phyloP scores from a whole-genome alignment of 306 rosid species.

The Pterocarpus macrocarpus region DNA sequence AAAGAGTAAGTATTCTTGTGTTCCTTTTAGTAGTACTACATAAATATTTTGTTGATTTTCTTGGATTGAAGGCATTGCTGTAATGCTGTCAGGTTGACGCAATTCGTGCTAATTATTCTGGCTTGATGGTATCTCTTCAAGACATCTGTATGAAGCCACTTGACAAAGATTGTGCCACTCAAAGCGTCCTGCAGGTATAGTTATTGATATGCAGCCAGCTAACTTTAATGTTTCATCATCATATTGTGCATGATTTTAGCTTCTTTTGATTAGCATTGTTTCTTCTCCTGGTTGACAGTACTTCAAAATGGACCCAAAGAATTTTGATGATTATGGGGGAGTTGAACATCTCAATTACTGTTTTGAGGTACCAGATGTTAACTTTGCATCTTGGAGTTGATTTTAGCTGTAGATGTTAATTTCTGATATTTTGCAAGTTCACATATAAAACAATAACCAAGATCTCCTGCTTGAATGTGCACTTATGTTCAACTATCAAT shows the following conservation, averaged over 20 bases:
- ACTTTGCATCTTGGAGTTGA: slow-evolving; percentile 49
- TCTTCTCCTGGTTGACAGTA: slow-evolving; percentile 66
- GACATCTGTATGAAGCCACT: slow-evolving; percentile 98
- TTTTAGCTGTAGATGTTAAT: slow-evolving; percentile 17
- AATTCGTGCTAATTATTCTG: slow-evolving; percentile 81
- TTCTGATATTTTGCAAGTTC: slow-evolving; percentile 28
- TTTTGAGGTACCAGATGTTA: slow-evolving; percentile 74
- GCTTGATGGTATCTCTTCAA: slow-evolving; percentile 70
- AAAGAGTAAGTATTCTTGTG: slow-evolving; percentile 60
- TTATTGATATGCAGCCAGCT: slow-evolving; percentile 38
- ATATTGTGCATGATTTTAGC: slow-evolving; percentile 36
- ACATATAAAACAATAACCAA: slow-evolving; percentile 25
- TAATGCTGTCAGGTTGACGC: slow-evolving; percentile 80
- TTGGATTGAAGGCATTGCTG: slow-evolving; percentile 47
- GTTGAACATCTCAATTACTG: slow-evolving; percentile 91
- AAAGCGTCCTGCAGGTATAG: slow-evolving; percentile 89
- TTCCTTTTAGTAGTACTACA: slow-evolving; percentile 40
- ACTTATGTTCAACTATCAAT: slow-evolving; percentile 11
- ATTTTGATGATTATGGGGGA: slow-evolving; percentile 84
- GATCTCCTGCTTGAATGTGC: slow-evolving; percentile 37
- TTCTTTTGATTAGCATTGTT: slow-evolving; percentile 36
- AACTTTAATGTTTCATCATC: slow-evolving; percentile 23
- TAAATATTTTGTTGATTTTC: slow-evolving; percentile 42
- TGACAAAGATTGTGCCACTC: slow-evolving; percentile 93
- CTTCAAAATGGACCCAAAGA: slow-evolving; percentile 88